Conservation (phyloP, 129 eudicot species). For the Pittosporum tobira region DNA sequence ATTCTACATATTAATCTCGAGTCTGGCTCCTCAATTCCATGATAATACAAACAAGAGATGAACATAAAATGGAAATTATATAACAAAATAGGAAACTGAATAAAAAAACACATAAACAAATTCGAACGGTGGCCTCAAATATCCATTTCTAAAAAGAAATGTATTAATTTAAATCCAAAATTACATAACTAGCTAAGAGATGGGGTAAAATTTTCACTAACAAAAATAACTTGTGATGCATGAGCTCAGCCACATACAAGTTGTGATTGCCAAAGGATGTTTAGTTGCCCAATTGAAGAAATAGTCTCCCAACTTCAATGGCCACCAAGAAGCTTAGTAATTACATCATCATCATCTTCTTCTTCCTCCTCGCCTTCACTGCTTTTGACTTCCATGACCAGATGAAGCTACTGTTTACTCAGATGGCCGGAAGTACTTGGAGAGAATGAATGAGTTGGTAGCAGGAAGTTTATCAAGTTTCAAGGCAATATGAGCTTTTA, state of each 20-base stretch:
- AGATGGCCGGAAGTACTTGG: background rate
- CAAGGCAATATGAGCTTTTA: conserved; percentile 9
- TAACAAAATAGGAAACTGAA: too few species aligned
- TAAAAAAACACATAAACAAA: too few species aligned
- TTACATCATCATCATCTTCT: background rate
- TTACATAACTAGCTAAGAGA: background rate
- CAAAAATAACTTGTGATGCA: background rate
- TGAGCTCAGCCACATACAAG: conserved; percentile 2
- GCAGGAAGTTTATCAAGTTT: background rate
- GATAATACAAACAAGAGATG: background rate
- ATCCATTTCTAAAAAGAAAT: too few species aligned
- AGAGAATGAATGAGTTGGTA: conserved; percentile 13
- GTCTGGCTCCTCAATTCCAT: too few species aligned
- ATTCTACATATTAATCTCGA: too few species aligned
- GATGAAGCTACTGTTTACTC: too few species aligned
- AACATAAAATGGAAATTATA: background rate
- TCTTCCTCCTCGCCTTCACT: background rate
- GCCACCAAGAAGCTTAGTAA: background rate
- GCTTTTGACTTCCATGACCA: background rate
- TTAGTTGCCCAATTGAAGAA: conserved; percentile 18
- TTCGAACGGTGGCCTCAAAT: too few species aligned
- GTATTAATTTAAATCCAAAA: too few species aligned
- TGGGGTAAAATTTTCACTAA: too few species aligned
- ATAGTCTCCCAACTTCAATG: conserved; percentile 11
- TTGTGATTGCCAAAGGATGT: conserved; percentile 15